Evolutionary conservation across 225 moss, liverwort and hornwort genomes (phyloP).

Genomic region (Antitrichia curtipendula): DNA sequence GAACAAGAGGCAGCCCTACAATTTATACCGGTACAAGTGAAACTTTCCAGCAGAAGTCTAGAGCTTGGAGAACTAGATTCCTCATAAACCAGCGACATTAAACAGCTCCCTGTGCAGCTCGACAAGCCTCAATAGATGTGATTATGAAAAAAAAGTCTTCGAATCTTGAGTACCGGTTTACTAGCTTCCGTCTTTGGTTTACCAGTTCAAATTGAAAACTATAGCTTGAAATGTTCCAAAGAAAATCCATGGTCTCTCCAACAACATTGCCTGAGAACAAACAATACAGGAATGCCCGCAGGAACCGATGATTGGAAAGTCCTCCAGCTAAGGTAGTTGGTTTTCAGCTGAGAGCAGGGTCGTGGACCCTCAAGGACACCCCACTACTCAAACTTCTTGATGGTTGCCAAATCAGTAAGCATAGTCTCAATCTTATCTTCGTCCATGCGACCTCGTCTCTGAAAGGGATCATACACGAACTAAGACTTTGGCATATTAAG

Average conservation of each 20-base stretch:
- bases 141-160: neutral
- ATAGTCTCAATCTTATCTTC: conserved; percentile 50
- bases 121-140: neutral
- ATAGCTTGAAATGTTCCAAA: neutral
- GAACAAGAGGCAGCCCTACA: neutral
- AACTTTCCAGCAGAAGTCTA: neutral
- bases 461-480: neutral
- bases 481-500: neutral
- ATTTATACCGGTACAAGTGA: neutral
- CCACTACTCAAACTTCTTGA: conserved; percentile 51
- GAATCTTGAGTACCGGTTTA: neutral
- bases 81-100: neutral
- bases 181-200: neutral
- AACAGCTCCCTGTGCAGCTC: neutral
- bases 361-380: neutral
- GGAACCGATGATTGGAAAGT: neutral
- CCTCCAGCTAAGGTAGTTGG: neutral
- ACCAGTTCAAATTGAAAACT: neutral
- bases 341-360: neutral
- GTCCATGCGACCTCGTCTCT: conserved; percentile 39
- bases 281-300: neutral
- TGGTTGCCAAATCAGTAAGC: conserved; percentile 46
- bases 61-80: neutral
- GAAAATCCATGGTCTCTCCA: neutral
- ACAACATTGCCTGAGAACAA: neutral